phyloP scores from a whole-genome alignment of 176 grass and related monocot genomes.

The Musa itinerans region DNA sequence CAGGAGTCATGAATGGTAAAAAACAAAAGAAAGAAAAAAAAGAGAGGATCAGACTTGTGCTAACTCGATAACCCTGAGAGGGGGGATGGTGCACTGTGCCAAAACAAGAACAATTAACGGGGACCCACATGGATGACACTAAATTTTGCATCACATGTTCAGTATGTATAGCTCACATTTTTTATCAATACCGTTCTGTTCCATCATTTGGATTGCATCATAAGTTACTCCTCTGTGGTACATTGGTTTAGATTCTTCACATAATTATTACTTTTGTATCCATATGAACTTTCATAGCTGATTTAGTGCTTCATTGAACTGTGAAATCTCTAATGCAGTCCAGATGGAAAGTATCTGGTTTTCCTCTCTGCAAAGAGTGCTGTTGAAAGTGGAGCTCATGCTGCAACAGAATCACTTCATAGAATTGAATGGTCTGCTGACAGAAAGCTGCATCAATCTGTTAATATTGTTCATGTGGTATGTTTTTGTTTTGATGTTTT shows the following conservation, averaged over 20 bases:
- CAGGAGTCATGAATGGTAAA: too few species aligned
- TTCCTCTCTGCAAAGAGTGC: slow-evolving; percentile 77
- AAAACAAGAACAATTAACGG: too few species aligned
- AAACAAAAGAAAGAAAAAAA: too few species aligned
- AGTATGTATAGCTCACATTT: too few species aligned
- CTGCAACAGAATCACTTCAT: slow-evolving; percentile 72
- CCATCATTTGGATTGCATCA: too few species aligned
- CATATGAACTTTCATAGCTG: neutral
- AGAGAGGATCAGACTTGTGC: too few species aligned
- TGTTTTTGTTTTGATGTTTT: neutral
- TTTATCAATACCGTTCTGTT: too few species aligned
- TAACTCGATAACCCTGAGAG: too few species aligned
- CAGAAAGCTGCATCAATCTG: slow-evolving; percentile 26
- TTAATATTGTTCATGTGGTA: slow-evolving; percentile 67
- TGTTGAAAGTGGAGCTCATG: slow-evolving; percentile 89
- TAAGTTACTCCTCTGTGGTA: too few species aligned
- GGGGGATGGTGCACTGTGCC: too few species aligned
- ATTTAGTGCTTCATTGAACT: neutral
- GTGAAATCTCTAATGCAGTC: slow-evolving; percentile 31
- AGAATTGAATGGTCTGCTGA: slow-evolving; percentile 63
- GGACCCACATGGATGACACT: too few species aligned
- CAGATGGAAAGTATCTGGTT: slow-evolving; percentile 67
- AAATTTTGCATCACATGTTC: too few species aligned
- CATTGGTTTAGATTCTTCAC: neutral
- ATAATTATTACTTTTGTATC: neutral